Percentiles rank a stretch among this genome's conserved stretches.
Evolutionary conservation across 1,284 basidiomycete species (phyloP).

Genomic region (Puccinia hordei): DNA sequence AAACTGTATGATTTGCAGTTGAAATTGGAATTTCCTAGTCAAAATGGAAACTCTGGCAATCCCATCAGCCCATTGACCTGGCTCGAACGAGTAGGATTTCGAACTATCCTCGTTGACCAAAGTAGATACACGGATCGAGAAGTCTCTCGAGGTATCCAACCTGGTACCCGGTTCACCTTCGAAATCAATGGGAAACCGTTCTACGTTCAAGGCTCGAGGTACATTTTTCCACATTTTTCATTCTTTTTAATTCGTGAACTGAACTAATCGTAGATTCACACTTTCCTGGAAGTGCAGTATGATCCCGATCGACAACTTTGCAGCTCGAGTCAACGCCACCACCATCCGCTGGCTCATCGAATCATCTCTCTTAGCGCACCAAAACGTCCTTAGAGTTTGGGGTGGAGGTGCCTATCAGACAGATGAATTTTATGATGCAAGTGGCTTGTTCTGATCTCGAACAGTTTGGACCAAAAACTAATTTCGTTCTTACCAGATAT

Average conservation of each 20-base stretch:
- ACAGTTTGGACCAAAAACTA: conserved; percentile 44
- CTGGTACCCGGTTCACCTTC: conserved; percentile 54
- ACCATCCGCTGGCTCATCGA: conserved; percentile 54
- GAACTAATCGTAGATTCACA: not conserved
- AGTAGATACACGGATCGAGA: conserved; percentile 51
- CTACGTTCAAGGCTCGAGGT: conserved; percentile 55
- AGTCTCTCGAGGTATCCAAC: conserved; percentile 50
- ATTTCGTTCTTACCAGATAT: conserved; percentile 59
- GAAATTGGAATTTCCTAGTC: conserved; percentile 36
- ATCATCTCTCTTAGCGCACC: conserved; percentile 51
- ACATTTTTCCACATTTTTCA: conserved; percentile 38
- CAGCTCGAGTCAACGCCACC: conserved; percentile 33
- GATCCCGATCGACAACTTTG: conserved; percentile 46
- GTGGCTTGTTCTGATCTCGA: not conserved
- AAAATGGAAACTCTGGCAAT: too few species aligned
- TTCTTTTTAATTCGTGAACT: not conserved
- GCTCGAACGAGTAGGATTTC: conserved; percentile 53
- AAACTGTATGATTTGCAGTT: conserved; percentile 53
- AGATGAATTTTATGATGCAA: conserved; percentile 52
- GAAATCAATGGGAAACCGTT: conserved; percentile 53
- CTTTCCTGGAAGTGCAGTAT: conserved; percentile 1
- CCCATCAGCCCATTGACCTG: too few species aligned
- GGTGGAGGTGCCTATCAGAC: conserved; percentile 55
- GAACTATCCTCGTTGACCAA: conserved; percentile 55
- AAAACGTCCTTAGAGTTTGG: conserved; percentile 56